phyloP scores from a whole-genome alignment of 345 rosid species.

The Turritis glabra region DNA sequence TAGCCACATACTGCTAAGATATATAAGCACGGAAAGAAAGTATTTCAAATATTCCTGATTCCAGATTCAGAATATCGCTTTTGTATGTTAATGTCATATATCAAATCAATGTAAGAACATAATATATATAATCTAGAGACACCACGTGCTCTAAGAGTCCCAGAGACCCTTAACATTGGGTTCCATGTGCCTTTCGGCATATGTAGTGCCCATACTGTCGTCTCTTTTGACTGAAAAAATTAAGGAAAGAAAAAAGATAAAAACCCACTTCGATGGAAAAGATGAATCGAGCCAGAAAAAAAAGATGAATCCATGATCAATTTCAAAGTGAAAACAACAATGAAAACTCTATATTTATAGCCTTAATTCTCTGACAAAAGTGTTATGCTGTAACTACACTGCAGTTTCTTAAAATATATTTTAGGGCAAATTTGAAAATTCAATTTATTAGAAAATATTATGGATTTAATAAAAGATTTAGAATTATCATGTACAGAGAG shows the following conservation, averaged over 20 bases:
- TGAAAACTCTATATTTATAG: conserved; percentile 17
- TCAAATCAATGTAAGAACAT: conserved; percentile 1
- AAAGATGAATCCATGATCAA: conserved; percentile 17
- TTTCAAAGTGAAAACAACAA: conserved; percentile 15
- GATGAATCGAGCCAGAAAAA: background rate
- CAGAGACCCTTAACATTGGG: conserved; percentile 44
- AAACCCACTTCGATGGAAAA: conserved; percentile 30
- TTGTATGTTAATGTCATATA: background rate
- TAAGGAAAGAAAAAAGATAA: conserved; percentile 15
- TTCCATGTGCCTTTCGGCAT: conserved; percentile 62
- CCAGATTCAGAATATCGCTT: background rate
- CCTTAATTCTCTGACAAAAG: conserved; percentile 34
- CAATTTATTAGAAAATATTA: background rate
- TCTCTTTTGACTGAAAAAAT: conserved; percentile 52
- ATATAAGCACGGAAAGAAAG: background rate
- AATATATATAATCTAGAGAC: background rate
- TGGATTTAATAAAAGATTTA: background rate
- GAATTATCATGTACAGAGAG: background rate
- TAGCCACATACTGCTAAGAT: background rate
- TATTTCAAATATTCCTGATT: background rate
- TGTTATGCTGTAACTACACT: conserved; percentile 19
- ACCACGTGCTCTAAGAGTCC: conserved; percentile 28
- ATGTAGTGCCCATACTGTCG: conserved; percentile 52
- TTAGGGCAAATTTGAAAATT: background rate
- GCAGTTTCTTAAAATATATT: conserved; percentile 23